Base-by-base conservation (phyloP, 75 land plant species). In the Selaginella moellendorffii region DNA sequence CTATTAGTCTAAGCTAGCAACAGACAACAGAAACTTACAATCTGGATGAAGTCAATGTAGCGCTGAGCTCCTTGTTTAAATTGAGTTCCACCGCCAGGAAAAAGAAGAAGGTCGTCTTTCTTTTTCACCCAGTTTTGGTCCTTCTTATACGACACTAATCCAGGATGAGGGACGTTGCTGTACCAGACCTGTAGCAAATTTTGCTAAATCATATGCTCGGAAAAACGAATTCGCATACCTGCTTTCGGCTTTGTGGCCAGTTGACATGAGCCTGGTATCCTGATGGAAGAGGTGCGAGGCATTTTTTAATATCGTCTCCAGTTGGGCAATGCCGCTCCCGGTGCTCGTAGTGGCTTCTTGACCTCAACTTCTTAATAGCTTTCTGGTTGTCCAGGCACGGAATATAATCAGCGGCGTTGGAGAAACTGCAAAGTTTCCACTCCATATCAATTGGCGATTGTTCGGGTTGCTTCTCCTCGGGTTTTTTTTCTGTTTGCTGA, bases 81-180 rank as follows among this genome's bases (percentile, higher is more conserved):
- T 26, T 67, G 69, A 26, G 69, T 67, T 2, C 69, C 69, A 27
- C 69, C n/a, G 24, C 69, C 69, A 24, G 69, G 69, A 28, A 67
- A 67, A 54, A 67, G 2, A 28, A 67, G 69, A 19, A 51, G 53
- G 28, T 67, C 69, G 2, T 54, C 69, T 19, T 1, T 28, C 20
- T 29, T 53, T 26, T 67, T 67, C 29, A 67, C 69, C 69, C 69
- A 67, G 53, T 67, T 67, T 67, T 67, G 69, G 53, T 67, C 69
- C 63, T 67, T 67, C 31, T 67, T 67, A 29, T 67, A 67, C 19
- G 69, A 67, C 12, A 67, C 69, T n/a, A 67, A 61, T 21, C 53
- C 53, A 18, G 29, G 53, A 56, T 67, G 69, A 1, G 69, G 69
- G 29, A 28, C 63, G 54, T 67, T 67, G 19, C 30, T 27, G 20